Evolutionary conservation across 495 filamentous ascomycete species (phyloP).

Genomic region (Xylaria scruposa): DNA sequence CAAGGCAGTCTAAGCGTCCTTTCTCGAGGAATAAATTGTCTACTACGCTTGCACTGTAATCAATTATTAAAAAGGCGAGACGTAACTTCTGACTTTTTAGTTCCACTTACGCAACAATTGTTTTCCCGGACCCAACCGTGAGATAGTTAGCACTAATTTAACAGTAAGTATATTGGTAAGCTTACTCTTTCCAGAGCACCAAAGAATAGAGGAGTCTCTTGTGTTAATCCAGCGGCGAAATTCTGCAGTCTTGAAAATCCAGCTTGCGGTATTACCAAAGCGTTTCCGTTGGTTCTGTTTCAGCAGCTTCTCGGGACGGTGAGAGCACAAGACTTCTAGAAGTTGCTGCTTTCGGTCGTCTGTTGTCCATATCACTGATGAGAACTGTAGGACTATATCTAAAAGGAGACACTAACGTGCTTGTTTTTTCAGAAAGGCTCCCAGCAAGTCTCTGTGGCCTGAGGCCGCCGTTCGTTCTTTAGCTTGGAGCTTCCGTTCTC

Average conservation of each 20-base stretch:
- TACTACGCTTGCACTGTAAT: slow-evolving; percentile 21
- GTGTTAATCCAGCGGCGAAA: slow-evolving; percentile 23
- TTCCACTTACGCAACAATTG: neutral
- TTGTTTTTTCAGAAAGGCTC: neutral
- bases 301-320: slow-evolving; percentile 10
- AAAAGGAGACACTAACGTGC: neutral
- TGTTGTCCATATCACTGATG: neutral
- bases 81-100: neutral
- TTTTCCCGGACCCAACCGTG: slow-evolving; percentile 3
- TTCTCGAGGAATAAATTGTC: slow-evolving; percentile 40
- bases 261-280: slow-evolving; percentile 28
- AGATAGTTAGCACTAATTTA: neutral
- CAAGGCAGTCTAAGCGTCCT: slow-evolving; percentile 8
- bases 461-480: neutral
- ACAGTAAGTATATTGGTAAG: neutral
- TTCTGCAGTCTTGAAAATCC: slow-evolving; percentile 31
- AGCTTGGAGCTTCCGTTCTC: neutral
- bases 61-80: neutral
- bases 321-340: slow-evolving; percentile 6
- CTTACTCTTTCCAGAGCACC: slow-evolving; percentile 16
- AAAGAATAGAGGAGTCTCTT: neutral
- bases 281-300: slow-evolving; percentile 34
- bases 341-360: neutral
- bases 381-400: neutral
- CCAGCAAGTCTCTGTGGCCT: neutral